phyloP scores from a whole-genome alignment of 106 monocot species.

The Agapanthus africanus region DNA sequence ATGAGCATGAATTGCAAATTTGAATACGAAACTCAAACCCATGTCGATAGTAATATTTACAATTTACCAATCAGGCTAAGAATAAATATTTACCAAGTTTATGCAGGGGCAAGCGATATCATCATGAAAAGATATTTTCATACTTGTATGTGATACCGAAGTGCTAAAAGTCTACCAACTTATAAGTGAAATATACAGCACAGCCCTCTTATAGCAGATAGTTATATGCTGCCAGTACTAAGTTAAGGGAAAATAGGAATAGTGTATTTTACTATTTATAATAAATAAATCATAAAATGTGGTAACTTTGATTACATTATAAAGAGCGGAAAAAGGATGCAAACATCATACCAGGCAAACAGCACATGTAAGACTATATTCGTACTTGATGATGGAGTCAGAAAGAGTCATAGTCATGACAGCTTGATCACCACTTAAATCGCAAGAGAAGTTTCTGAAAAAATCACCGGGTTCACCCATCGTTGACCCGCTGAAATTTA shows the following conservation, averaged over 20 bases:
- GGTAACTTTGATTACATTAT: neutral
- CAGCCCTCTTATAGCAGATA: neutral
- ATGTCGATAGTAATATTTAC: no score
- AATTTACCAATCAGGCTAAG: no score
- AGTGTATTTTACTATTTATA: neutral
- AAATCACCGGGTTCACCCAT: constrained; percentile 50
- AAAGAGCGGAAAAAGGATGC: neutral
- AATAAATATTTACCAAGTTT: no score
- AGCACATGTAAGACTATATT: constrained; percentile 67
- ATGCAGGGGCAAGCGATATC: no score
- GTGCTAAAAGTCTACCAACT: no score
- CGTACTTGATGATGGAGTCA: constrained; percentile 46
- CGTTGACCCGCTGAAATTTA: constrained; percentile 43
- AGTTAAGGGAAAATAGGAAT: neutral
- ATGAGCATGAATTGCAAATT: no score
- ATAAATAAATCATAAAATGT: neutral
- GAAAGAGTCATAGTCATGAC: constrained; percentile 53
- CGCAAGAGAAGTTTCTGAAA: constrained; percentile 56
- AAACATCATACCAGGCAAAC: constrained; percentile 60
- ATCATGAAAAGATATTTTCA: no score
- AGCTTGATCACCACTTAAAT: constrained; percentile 41
- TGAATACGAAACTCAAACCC: no score
- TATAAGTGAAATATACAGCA: no score
- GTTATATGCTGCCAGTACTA: neutral
- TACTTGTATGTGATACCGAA: no score